phyloP scores from a whole-genome alignment of 1,284 basidiomycete species.

The Waitea zeae region DNA sequence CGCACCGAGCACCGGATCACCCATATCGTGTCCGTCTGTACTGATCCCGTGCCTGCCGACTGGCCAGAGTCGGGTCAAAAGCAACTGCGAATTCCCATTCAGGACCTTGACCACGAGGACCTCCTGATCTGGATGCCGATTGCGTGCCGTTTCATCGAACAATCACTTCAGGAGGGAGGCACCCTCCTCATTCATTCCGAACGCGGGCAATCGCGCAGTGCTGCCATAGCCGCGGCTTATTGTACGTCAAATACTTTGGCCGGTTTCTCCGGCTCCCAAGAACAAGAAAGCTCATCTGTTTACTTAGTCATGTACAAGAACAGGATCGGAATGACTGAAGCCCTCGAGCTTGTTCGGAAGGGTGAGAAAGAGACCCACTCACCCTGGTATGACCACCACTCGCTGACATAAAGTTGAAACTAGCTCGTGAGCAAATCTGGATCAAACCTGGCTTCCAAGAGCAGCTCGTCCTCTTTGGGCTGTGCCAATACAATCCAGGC shows the following conservation, averaged over 20 bases:
- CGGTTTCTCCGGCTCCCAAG: background rate
- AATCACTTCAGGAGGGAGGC: slow-evolving; percentile 48
- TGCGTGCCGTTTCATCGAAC: slow-evolving; percentile 67
- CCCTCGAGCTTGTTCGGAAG: slow-evolving; percentile 41
- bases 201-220: slow-evolving; percentile 68
- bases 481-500: slow-evolving; percentile 52
- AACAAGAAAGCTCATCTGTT: background rate
- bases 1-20: slow-evolving; percentile 59
- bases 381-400: slow-evolving; percentile 1
- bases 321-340: slow-evolving; percentile 36
- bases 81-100: slow-evolving; percentile 55
- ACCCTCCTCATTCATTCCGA: slow-evolving; percentile 73
- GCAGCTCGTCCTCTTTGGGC: slow-evolving; percentile 58
- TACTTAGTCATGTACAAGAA: slow-evolving; percentile 55
- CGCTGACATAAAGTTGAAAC: slow-evolving; percentile 4
- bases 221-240: slow-evolving; percentile 72
- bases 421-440: slow-evolving; percentile 67
- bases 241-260: slow-evolving; percentile 26
- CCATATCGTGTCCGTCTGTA: slow-evolving; percentile 60
- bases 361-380: too few relatives aligned
- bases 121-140: slow-evolving; percentile 63
- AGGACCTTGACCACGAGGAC: slow-evolving; percentile 74
- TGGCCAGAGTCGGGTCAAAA: slow-evolving; percentile 50
- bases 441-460: slow-evolving; percentile 61
- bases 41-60: slow-evolving; percentile 57